A percentile compares a stretch with the other conserved stretches of the same genome.
Evolutionary conservation across 768 basidiomycete genomes (phyloP).

Genomic region (Tricholoma hemisulphureum): DNA sequence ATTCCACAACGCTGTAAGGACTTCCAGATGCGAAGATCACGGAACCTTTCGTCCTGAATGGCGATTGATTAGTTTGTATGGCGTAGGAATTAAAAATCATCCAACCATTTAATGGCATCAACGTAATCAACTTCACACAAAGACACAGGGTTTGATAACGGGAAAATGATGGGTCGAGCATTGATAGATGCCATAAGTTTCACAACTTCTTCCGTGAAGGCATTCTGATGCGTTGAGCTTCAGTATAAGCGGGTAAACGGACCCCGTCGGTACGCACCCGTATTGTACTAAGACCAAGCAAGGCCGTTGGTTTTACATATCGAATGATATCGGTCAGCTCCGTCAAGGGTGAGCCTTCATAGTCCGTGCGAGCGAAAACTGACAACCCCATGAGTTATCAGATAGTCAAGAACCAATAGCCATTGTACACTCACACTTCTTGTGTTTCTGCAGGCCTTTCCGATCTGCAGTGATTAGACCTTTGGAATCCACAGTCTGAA

Average conservation of each 20-base stretch:
- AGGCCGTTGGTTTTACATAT: constrained; percentile 72
- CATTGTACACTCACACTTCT: constrained; percentile 49
- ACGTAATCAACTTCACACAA: constrained; percentile 59
- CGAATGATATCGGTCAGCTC: constrained; percentile 65
- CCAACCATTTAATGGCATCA: constrained; percentile 59
- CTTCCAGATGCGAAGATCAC: constrained; percentile 74
- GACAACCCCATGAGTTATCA: constrained; percentile 40
- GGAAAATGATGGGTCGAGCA: constrained; percentile 75
- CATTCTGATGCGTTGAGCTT: constrained; percentile 40
- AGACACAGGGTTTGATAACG: constrained; percentile 71
- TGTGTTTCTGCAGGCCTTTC: constrained; percentile 68
- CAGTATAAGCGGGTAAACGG: neutral
- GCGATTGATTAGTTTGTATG: neutral
- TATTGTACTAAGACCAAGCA: constrained; percentile 71
- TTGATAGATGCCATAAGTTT: constrained; percentile 63
- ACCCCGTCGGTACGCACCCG: constrained; percentile 26
- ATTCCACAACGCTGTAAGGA: constrained; percentile 58
- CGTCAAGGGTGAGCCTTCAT: constrained; percentile 59
- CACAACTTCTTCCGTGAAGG: constrained; percentile 66
- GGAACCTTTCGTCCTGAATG: constrained; percentile 55
- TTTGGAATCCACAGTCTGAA: constrained; percentile 72
- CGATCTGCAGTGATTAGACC: constrained; percentile 72
- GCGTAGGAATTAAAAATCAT: neutral
- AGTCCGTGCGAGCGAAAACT: constrained; percentile 75
- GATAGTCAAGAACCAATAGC: neutral